Evolutionary conservation across 2,329 filamentous ascomycete species (phyloP), one percentile per base, ranked within the genome.

Genomic region (Claviceps cyperi): DNA sequence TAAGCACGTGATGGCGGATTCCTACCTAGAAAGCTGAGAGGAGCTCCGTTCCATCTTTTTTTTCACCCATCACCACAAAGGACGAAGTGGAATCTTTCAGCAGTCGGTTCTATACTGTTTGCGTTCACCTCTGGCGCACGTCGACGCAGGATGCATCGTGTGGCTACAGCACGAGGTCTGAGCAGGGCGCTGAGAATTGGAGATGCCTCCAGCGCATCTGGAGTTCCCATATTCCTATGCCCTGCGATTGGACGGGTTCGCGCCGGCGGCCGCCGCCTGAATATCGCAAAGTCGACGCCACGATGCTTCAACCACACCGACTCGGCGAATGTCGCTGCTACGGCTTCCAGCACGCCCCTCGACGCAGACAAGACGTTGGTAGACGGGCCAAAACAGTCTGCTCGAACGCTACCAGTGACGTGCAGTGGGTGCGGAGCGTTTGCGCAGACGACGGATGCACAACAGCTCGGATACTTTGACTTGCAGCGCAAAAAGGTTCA

Each of bases 391-490:
- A 43, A 35, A 14, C 13, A 43, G 1, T 47, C 54, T 3, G 49
- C 39, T 13, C 59, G 61, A 39, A 57, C 55, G 43, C 65, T 84
- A 1, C 80, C 81, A 0, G 57, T 70, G 11, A 77, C 75, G 54
- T 85, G 81, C 57, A 71, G 72, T 13, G 81, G 81, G 37, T 85
- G 81, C 59, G 81, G 81, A 43, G 80, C 81, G 14, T 71, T 82
- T 56, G 71, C 78, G 44, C 81, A 85, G 61, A 78, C 72, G 0
- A 60, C 62, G 0, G 63, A 75, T 17, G 62, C 74, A 1, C 62
- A 72, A 28, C 66, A 74, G 52, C 67, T 81, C 5, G 78, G 78
- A 4, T 82, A 76, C 62, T 84, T 73, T 59, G 69, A 76, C 51
- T 50, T 75, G 28, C 62, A 61, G 37, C 73, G 76, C 54, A 78